Conservation (phyloP, 345 rosid genomes). For the Euphorbia lathyris region DNA sequence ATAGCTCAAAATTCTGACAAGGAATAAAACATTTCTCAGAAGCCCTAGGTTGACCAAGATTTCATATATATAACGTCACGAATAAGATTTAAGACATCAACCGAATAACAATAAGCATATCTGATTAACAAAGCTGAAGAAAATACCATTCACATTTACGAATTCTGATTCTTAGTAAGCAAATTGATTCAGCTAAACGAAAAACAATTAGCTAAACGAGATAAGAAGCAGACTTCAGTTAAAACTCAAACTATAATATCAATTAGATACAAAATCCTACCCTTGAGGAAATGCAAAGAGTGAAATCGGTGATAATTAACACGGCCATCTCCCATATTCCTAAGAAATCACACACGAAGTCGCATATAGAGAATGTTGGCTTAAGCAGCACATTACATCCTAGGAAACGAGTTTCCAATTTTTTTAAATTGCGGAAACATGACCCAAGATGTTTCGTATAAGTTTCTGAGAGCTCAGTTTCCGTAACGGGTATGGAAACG, state of each 20-base stretch:
- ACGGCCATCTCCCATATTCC: background rate
- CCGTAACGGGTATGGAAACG: too few relatives aligned
- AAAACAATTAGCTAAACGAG: background rate
- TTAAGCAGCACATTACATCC: background rate
- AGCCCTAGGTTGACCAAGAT: background rate
- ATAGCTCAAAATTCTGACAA: background rate
- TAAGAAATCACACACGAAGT: too few relatives aligned
- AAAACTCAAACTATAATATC: background rate
- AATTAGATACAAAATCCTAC: background rate
- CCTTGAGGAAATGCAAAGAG: too few relatives aligned
- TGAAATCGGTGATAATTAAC: background rate
- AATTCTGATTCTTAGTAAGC: background rate
- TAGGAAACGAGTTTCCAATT: too few relatives aligned
- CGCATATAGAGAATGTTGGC: background rate
- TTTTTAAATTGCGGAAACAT: too few relatives aligned
- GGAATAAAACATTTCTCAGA: background rate
- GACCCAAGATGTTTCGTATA: too few relatives aligned
- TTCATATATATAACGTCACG: background rate
- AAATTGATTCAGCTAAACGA: background rate
- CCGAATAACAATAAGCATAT: too few relatives aligned
- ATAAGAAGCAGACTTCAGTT: background rate
- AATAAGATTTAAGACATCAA: too few relatives aligned
- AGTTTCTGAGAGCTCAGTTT: too few relatives aligned
- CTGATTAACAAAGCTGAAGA: background rate
- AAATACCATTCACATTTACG: too few relatives aligned